These are phyloP conservation scores for Dendrobium nobile DNA, from an alignment of 106 monocot species.

Conservation along the genomic window DNA sequence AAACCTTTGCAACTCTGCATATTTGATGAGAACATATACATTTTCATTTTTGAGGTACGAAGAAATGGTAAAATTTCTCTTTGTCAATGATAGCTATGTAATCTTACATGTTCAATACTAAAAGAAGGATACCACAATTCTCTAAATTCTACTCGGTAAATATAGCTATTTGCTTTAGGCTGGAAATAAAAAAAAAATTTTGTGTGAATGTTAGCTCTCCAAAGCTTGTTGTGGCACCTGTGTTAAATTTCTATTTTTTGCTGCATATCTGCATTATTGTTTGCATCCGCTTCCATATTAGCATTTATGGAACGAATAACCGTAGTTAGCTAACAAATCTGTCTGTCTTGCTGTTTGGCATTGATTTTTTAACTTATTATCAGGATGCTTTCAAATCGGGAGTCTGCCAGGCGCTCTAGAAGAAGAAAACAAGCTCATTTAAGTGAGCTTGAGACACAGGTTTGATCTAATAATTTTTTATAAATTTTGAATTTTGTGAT, in stretches of 20 bases:
- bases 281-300: too few species aligned
- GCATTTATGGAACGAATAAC: not conserved
- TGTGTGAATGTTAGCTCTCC: not conserved
- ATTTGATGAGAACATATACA: slow-evolving; percentile 1
- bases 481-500: not conserved
- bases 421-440: slow-evolving; percentile 91
- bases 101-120: too few species aligned
- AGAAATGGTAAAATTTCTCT: not conserved
- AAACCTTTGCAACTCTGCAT: not conserved
- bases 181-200: not conserved
- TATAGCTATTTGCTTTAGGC: too few species aligned
- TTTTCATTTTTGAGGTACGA: not conserved
- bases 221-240: not conserved
- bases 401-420: slow-evolving; percentile 87
- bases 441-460: slow-evolving; percentile 79
- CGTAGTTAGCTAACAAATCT: not conserved
- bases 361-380: not conserved
- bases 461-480: slow-evolving; percentile 8
- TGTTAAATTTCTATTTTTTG: not conserved
- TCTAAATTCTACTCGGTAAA: too few species aligned
- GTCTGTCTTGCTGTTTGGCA: not conserved
- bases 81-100: too few species aligned
- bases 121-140: too few species aligned
- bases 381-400: slow-evolving; percentile 96
- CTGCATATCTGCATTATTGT: not conserved